Percentiles rank a stretch among this genome's conserved stretches.
phyloP scores from a whole-genome alignment of 164 flowering plant species.

The Sedum album region DNA sequence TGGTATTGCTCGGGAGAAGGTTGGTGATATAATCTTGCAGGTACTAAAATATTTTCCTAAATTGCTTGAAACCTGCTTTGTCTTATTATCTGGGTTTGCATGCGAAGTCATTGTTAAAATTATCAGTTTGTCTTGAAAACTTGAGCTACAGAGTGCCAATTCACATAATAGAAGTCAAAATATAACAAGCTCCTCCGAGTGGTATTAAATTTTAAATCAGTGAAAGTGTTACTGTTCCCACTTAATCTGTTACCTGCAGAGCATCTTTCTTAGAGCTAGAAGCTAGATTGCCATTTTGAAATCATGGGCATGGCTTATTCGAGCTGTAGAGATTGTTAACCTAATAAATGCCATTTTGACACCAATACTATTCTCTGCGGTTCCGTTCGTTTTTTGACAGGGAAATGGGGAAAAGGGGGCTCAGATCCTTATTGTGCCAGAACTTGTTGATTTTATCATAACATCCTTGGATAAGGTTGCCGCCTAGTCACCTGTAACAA shows the following conservation, averaged over 20 bases:
- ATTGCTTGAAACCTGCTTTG: neutral
- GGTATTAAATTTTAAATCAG: neutral
- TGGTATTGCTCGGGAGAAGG: slow-evolving; percentile 80
- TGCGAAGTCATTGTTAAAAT: no score
- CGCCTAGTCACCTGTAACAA: slow-evolving; percentile 1
- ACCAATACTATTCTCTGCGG: neutral
- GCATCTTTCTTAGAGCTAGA: neutral
- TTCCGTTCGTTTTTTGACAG: neutral
- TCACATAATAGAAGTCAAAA: neutral
- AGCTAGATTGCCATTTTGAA: no score
- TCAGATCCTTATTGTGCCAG: slow-evolving; percentile 76
- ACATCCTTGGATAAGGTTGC: slow-evolving; percentile 49
- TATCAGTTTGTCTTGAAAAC: neutral
- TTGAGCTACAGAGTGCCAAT: neutral
- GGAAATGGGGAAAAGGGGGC: slow-evolving; percentile 78
- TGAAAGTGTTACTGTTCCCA: neutral
- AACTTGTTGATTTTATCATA: slow-evolving; percentile 59
- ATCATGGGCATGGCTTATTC: no score
- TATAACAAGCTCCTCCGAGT: neutral
- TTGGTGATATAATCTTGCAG: slow-evolving; percentile 92
- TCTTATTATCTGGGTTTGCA: neutral
- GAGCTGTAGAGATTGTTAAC: neutral
- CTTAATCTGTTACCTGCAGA: neutral
- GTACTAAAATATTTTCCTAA: slow-evolving; percentile 17
- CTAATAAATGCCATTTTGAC: neutral